Evolutionary conservation across 768 basidiomycete species (phyloP).

Genomic region (Rhodocollybia butyracea): DNA sequence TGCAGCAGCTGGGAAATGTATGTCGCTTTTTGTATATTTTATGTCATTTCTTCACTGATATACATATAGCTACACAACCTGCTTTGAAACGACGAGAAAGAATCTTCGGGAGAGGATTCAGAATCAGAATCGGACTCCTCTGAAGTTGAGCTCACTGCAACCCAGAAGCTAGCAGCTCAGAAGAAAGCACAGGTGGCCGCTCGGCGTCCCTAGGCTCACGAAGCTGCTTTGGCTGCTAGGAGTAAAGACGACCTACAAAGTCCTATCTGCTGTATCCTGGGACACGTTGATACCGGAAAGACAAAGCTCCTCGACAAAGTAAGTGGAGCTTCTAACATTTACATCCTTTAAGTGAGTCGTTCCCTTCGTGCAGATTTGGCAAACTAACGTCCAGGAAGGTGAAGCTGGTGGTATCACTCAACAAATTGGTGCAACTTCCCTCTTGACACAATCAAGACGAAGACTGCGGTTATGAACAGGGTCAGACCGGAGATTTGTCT

Average conservation of each 20-base stretch:
- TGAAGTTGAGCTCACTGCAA: constrained; percentile 64
- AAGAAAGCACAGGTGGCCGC: constrained; percentile 83
- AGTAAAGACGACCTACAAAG: constrained; percentile 89
- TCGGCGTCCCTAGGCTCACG: constrained; percentile 73
- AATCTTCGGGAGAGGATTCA: constrained; percentile 25
- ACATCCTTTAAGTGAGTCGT: background rate
- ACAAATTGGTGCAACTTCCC: constrained; percentile 99
- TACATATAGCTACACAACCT: background rate
- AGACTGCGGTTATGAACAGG: constrained; percentile 92
- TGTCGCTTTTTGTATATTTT: background rate
- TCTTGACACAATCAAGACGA: constrained; percentile 86
- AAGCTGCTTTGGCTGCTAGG: constrained; percentile 81
- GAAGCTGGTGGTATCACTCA: constrained; percentile 99
- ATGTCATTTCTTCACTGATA: background rate
- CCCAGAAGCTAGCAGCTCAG: constrained; percentile 66
- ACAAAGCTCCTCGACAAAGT: constrained; percentile 98
- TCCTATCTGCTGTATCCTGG: constrained; percentile 98
- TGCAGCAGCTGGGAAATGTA: constrained; percentile 19
- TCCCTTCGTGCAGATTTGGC: constrained; percentile 81
- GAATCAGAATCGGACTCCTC: constrained; percentile 36
- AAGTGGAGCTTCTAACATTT: constrained; percentile 15
- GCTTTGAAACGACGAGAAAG: constrained; percentile 10
- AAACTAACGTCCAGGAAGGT: constrained; percentile 99
- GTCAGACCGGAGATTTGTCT: constrained; percentile 32
- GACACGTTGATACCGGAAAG: constrained; percentile 99